phyloP scores from a whole-genome alignment of 805 yeast genomes.

The Candida xiaguanensis region DNA sequence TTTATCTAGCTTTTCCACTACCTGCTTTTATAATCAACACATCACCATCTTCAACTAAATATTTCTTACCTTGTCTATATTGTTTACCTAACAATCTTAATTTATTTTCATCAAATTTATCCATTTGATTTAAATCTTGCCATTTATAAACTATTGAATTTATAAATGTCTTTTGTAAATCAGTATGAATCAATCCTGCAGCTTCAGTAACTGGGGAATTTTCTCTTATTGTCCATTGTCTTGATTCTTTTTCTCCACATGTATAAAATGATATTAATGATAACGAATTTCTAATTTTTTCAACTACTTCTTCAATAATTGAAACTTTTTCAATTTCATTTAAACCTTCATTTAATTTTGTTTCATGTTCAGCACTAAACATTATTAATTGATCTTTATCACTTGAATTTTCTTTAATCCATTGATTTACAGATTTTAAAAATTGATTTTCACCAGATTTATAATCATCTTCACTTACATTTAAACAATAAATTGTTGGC shows the following conservation, averaged over 20 bases:
- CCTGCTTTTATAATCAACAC: slow-evolving; percentile 69
- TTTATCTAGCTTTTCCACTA: slow-evolving; percentile 45
- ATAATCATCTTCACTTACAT: slow-evolving; percentile 70
- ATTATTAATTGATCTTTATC: slow-evolving; percentile 48
- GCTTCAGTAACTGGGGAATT: slow-evolving; percentile 84
- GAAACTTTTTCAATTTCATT: slow-evolving; percentile 31
- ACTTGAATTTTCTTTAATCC: slow-evolving; percentile 62
- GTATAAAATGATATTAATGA: slow-evolving; percentile 81
- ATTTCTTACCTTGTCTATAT: slow-evolving; percentile 69
- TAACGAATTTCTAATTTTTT: slow-evolving; percentile 62
- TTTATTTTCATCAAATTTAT: slow-evolving; percentile 44
- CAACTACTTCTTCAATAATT: slow-evolving; percentile 61
- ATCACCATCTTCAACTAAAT: slow-evolving; percentile 82
- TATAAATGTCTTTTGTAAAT: slow-evolving; percentile 75
- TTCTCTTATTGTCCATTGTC: slow-evolving; percentile 83
- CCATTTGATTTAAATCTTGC: slow-evolving; percentile 43
- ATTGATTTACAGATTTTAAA: slow-evolving; percentile 47
- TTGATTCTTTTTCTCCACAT: slow-evolving; percentile 78
- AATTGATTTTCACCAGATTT: slow-evolving; percentile 50
- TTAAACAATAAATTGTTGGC: slow-evolving; percentile 77
- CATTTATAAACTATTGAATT: slow-evolving; percentile 72
- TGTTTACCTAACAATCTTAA: slow-evolving; percentile 59
- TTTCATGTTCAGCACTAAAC: slow-evolving; percentile 49
- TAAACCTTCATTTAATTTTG: slow-evolving; percentile 28
- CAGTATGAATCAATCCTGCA: slow-evolving; percentile 87